These are phyloP conservation scores for Plasmodium sp. DNA, from an alignment of 169 alveolate species.

Conservation along the genomic window DNA sequence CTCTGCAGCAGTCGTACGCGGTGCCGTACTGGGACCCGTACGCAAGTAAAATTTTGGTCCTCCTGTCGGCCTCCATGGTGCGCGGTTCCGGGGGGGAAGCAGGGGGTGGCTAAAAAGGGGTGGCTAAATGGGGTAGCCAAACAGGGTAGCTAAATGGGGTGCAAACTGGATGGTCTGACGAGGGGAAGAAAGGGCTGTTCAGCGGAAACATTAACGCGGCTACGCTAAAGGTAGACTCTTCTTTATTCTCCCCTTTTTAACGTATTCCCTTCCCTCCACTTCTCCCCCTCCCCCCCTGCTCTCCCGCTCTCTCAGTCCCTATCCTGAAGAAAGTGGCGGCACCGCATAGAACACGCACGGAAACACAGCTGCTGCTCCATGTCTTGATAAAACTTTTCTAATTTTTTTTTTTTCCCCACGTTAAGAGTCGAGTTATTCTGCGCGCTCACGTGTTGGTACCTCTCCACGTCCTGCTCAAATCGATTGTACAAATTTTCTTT, in stretches of 20 bases:
- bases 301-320: background rate
- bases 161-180: background rate
- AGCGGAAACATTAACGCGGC: background rate
- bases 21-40: slow-evolving; percentile 69
- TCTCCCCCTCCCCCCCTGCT: no score
- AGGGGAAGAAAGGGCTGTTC: background rate
- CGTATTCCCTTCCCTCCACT: background rate
- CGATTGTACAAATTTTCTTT: slow-evolving; percentile 24
- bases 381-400: slow-evolving; percentile 27
- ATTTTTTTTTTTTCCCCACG: slow-evolving; percentile 25
- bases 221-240: background rate
- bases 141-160: background rate
- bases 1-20: slow-evolving; percentile 63
- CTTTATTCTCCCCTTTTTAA: background rate
- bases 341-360: slow-evolving; percentile 33
- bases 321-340: background rate
- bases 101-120: background rate
- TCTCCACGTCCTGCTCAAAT: slow-evolving; percentile 27
- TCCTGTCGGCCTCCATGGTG: slow-evolving; percentile 3
- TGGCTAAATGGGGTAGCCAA: no score
- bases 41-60: background rate
- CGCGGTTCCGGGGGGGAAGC: background rate
- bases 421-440: slow-evolving; percentile 27
- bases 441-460: slow-evolving; percentile 20
- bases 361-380: slow-evolving; percentile 41